Base-by-base conservation (phyloP, 495 filamentous ascomycete genomes). In the Penicillium lagena region DNA sequence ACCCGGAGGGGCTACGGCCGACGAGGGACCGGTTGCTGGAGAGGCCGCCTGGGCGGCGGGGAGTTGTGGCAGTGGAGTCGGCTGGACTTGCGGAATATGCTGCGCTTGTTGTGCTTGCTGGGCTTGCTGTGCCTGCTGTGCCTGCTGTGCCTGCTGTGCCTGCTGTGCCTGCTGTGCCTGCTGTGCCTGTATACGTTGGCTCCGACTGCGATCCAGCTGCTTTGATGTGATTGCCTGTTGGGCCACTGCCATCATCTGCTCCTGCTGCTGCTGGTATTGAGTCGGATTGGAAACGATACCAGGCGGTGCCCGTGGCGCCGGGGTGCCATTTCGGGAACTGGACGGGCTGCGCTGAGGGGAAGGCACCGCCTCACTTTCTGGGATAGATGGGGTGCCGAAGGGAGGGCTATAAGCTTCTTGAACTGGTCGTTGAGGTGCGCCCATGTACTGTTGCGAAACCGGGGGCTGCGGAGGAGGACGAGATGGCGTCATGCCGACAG, bases 181-280 rank as follows among this genome's bases (percentile, higher is more conserved):
- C 33, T 65, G 63, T 40, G 60, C 59, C 43, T 63, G 62, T 45
- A 80, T 80, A 46, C 78, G 68, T 52, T 87, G 87, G 62, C 87
- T 91, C 40, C 77, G 70, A 40, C 80, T 85, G 28, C 85, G 71
- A 54, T 71, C 85, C 44, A 73, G 51, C 50, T 80, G 67, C 50
- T 79, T 72, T 38, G 64, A 68, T 29, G 70, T 66, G 38, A 77
- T 66, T n/a, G 83, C 75, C 57, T 91, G 75, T 51, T 85, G 88
- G 3, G 85, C 82, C 39, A 82, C 83, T 6, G 78, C 75, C 77
- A 89, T 82, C 13, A 84, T 80, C 34, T 86, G 81, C 52, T 89
- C 83, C 59, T 94, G 89, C 46, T 94, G 87, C 55, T 90, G 87
- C 60, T 91, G 88, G 58, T 91, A 91, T 40, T 74, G 73, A n/a